Base-by-base conservation (phyloP, 2,329 filamentous ascomycete species). In the Verticillium albo-atrum region DNA sequence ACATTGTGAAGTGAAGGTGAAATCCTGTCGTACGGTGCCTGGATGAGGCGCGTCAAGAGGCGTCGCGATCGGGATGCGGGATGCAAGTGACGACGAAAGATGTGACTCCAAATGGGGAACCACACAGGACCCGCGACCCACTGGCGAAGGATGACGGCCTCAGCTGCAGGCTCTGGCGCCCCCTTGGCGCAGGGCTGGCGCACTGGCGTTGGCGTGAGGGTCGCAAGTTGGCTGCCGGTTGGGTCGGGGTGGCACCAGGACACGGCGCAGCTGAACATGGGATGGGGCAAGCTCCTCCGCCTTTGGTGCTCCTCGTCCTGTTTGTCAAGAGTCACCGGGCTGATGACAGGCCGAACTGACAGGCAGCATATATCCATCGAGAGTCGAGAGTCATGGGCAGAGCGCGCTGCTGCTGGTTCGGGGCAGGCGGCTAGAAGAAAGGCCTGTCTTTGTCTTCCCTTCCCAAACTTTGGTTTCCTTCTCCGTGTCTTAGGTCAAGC, bases 161-260 rank as follows among this genome's bases (percentile, higher is more conserved):
- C 42, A 47, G 42, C 42, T 47, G 42, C 42, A 47, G 42, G 42
- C 42, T 25, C n/a, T 15, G 42, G 74, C 83, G 3, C 75, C 73
- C n/a, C n/a, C 74, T 76, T 12, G 69, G 72, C 3, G 73, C 75
- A 14, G 68, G 72, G 3, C 73, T 74, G 6, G 54, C 63, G 4
- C 65, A 67, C 34, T 84, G 83, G 75, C 76, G 78, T 75, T 17
- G 87, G 87, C 60, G 83, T 89, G 59, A 83, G 86, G n/a, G 88
- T 91, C 51, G 20, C 42, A n/a, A 25, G 42, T 23, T 10, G 42
- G 42, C 42, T 47, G 10, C 25, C 9, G 42, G n/a, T 23, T 7
- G n/a, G n/a, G 17, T n/a, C n/a, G n/a, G 37, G 20, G 42, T 12
- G 10, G n/a, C 6, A n/a, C n/a, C 42, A 23, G 6, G 3, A 4